These are phyloP conservation scores for Penicillium canescens DNA, from an alignment of 495 filamentous ascomycete species.

Conservation along the genomic window DNA sequence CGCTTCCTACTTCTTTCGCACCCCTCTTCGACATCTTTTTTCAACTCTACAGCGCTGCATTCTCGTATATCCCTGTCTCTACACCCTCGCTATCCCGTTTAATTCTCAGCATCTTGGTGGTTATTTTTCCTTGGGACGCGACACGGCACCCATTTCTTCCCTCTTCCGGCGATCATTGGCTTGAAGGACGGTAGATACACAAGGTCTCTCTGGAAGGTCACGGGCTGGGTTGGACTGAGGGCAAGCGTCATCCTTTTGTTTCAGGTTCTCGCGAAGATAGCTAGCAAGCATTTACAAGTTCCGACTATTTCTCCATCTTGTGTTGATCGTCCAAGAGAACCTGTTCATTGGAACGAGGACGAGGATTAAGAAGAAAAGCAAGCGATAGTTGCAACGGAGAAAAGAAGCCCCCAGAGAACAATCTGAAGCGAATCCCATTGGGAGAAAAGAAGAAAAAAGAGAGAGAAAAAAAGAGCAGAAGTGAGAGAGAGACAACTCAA, in stretches of 20 bases:
- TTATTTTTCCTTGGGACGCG: neutral
- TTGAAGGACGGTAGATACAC: slow-evolving; percentile 26
- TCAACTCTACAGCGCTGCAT: slow-evolving; percentile 13
- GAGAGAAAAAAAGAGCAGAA: slow-evolving; percentile 6
- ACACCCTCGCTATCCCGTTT: neutral
- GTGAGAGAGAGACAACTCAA: no score
- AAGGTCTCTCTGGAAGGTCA: slow-evolving; percentile 16
- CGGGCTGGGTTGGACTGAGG: slow-evolving; percentile 26
- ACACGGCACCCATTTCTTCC: slow-evolving; percentile 1
- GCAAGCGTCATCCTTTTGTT: slow-evolving; percentile 36
- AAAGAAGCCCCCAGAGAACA: slow-evolving; percentile 12
- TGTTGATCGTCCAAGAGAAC: slow-evolving; percentile 35
- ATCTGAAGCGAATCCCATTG: neutral
- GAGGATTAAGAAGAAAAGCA: slow-evolving; percentile 33
- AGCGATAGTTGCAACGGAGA: slow-evolving; percentile 21
- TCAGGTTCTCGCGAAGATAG: slow-evolving; percentile 47
- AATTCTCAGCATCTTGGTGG: slow-evolving; percentile 3
- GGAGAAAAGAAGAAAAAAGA: slow-evolving; percentile 17
- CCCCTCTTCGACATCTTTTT: slow-evolving; percentile 4
- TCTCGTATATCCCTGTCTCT: slow-evolving; percentile 1
- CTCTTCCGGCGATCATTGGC: slow-evolving; percentile 12
- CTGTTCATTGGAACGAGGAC: slow-evolving; percentile 26
- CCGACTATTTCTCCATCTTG: slow-evolving; percentile 44
- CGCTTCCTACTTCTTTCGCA: neutral
- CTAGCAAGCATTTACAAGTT: slow-evolving; percentile 57